A percentile compares a stretch with the other conserved stretches of the same genome.
phyloP scores from a whole-genome alignment of 2,329 filamentous ascomycete species.

The Cladosporium sp. region DNA sequence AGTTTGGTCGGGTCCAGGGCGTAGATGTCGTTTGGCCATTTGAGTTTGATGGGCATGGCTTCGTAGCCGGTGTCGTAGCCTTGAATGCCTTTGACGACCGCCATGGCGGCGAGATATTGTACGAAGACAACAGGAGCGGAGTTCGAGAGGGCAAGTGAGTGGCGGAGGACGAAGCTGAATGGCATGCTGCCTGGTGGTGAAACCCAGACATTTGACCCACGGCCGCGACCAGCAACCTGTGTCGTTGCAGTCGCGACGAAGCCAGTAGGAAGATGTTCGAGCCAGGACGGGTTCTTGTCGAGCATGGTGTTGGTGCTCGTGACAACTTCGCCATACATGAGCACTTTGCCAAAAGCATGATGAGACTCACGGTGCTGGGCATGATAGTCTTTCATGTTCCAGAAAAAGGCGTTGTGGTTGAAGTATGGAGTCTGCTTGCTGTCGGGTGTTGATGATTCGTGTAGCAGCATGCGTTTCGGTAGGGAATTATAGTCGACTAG shows the following conservation, averaged over 20 bases:
- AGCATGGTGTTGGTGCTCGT: conserved; percentile 93
- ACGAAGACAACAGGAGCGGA: conserved; percentile 85
- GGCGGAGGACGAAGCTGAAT: conserved; percentile 85
- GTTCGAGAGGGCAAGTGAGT: conserved; percentile 70
- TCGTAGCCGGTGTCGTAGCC: conserved; percentile 75
- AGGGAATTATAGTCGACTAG: conserved; percentile 74
- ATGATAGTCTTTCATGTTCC: conserved; percentile 69
- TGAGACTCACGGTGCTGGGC: conserved; percentile 51
- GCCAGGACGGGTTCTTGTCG: conserved; percentile 84
- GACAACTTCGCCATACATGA: conserved; percentile 88
- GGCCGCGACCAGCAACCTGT: conserved; percentile 83
- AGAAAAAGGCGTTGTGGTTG: conserved; percentile 77
- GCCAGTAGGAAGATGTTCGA: conserved; percentile 76
- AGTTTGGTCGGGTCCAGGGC: conserved; percentile 36
- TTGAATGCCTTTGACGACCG: conserved; percentile 80
- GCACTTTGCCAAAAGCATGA: conserved; percentile 68
- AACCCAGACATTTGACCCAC: conserved; percentile 92
- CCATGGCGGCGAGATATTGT: conserved; percentile 88
- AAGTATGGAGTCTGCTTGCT: conserved; percentile 79
- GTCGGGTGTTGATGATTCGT: conserved; percentile 67
- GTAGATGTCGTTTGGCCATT: conserved; percentile 95
- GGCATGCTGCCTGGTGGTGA: conserved; percentile 83
- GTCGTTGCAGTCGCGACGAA: conserved; percentile 85
- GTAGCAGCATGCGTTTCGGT: conserved; percentile 71
- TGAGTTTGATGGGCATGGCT: conserved; percentile 76